These are phyloP conservation scores for Aspergillus calidoustus DNA, from an alignment of 2,329 filamentous ascomycete genomes.

Conservation along the genomic window DNA sequence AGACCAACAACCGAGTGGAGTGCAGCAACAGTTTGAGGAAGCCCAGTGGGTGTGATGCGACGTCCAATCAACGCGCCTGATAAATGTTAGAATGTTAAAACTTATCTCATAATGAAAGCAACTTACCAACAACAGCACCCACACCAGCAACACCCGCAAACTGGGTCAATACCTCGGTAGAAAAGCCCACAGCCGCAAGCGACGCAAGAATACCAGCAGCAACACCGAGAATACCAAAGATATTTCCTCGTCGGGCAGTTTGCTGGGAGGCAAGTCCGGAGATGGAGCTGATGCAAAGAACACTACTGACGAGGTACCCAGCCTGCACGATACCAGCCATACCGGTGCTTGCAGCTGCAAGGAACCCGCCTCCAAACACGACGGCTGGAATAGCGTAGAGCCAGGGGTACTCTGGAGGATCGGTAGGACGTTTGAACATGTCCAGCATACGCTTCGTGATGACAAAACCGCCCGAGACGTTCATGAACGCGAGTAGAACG, in stretches of 20 bases:
- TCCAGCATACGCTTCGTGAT: conserved; percentile 94
- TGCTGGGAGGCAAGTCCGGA: conserved; percentile 80
- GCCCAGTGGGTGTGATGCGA: conserved; percentile 82
- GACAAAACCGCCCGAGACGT: conserved; percentile 85
- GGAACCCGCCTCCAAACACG: conserved; percentile 78
- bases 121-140: conserved; percentile 66
- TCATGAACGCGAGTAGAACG: conserved; percentile 84
- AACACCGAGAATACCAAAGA: conserved; percentile 85
- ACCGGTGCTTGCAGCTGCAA: conserved; percentile 79
- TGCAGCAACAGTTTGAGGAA: conserved; percentile 87
- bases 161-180: conserved; percentile 76
- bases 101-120: background rate
- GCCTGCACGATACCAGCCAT: conserved; percentile 84
- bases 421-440: conserved; percentile 84
- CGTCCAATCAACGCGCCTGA: conserved; percentile 75
- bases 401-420: conserved; percentile 88
- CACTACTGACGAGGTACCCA: conserved; percentile 81
- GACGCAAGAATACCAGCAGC: conserved; percentile 82
- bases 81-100: conserved; percentile 7
- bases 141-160: conserved; percentile 76
- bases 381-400: conserved; percentile 78
- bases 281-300: conserved; percentile 82
- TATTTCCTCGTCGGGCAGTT: conserved; percentile 83
- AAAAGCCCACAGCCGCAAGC: conserved; percentile 78
- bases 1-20: conserved; percentile 89